Base-by-base conservation (phyloP, 2,329 filamentous ascomycete genomes). In the Sarocladiaceae sp. region DNA sequence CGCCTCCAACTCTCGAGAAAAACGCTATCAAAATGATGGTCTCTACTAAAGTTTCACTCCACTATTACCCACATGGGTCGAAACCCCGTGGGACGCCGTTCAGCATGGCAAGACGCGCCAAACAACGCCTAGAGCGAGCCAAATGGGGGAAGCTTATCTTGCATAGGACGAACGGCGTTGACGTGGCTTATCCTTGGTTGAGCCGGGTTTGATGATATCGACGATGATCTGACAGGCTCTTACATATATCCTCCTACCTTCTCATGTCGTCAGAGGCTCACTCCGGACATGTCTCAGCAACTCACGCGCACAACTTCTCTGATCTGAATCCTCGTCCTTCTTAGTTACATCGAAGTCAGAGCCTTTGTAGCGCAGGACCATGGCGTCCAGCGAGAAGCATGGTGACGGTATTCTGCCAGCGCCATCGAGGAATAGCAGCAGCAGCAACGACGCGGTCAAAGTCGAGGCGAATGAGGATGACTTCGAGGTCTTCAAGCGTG, bases 401-500 rank as follows among this genome's bases (percentile, higher is more conserved):
- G n/a, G n/a, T 21, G 40, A 43, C 19, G 40, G 29, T 19, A 43
- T 43, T 24, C 26, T 43, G 26, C 40, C 40, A 3, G 40, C 40
- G 9, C 26, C 26, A 11, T 32, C 40, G 19, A 32, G 40, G 23
- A 43, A 43, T 27, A 44, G 42, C 42, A 35, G 6, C n/a, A 44
- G 31, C 31, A 44, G 42, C 42, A 34, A 44, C 19, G 42, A 44
- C 15, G 16, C 31, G 9, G 20, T n/a, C 31, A 44, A 44, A 13
- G 26, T 27, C 33, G 42, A 44, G n/a, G n/a, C n/a, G 5, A 62
- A 3, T 64, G 52, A 62, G 16, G 55, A 66, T 45, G 47, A 48
- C 13, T 58, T 61, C 43, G 69, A 73, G 45, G 64, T 73, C 2
- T 74, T 73, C 54, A 67, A 70, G 51, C 63, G 63, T 21, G 59